Percentiles rank a stretch among this genome's conserved stretches.
These are phyloP conservation scores for Candida parachauliodes DNA, from an alignment of 805 yeast genomes.

Conservation along the genomic window DNA sequence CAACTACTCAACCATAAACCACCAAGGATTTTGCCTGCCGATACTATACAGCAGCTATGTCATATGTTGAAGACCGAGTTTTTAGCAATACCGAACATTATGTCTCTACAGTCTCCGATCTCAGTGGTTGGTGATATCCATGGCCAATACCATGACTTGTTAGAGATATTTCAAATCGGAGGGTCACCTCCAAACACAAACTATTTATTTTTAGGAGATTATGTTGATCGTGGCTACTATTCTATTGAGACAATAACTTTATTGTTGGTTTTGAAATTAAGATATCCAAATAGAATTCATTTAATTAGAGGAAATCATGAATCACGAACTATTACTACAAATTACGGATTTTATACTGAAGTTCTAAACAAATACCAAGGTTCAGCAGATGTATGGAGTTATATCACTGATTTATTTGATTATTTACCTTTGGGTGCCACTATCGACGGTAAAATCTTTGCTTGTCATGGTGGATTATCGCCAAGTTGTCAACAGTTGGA, in stretches of 20 bases:
- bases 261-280: slow-evolving; percentile 73
- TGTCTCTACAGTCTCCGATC: slow-evolving; percentile 78
- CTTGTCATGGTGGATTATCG: slow-evolving; percentile 95
- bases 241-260: slow-evolving; percentile 89
- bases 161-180: slow-evolving; percentile 91
- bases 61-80: slow-evolving; percentile 79
- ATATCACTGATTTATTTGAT: slow-evolving; percentile 91
- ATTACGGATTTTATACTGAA: slow-evolving; percentile 95
- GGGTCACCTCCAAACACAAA: slow-evolving; percentile 93
- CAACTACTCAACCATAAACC: slow-evolving; percentile 39
- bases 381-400: slow-evolving; percentile 71
- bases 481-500: slow-evolving; percentile 94
- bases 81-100: slow-evolving; percentile 79
- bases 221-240: slow-evolving; percentile 93
- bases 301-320: slow-evolving; percentile 95
- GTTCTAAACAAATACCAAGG: slow-evolving; percentile 85
- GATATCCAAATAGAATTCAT: slow-evolving; percentile 82
- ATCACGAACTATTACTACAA: slow-evolving; percentile 92
- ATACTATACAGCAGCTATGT: slow-evolving; percentile 47
- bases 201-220: slow-evolving; percentile 90
- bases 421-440: slow-evolving; percentile 85
- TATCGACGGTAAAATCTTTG: slow-evolving; percentile 84
- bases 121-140: slow-evolving; percentile 97
- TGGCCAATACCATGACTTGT: slow-evolving; percentile 91
- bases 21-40: slow-evolving; percentile 40